Evolutionary conservation across 768 basidiomycete genomes (phyloP), one percentile per base, ranked within the genome.

Genomic region (Boletus barrowsii): DNA sequence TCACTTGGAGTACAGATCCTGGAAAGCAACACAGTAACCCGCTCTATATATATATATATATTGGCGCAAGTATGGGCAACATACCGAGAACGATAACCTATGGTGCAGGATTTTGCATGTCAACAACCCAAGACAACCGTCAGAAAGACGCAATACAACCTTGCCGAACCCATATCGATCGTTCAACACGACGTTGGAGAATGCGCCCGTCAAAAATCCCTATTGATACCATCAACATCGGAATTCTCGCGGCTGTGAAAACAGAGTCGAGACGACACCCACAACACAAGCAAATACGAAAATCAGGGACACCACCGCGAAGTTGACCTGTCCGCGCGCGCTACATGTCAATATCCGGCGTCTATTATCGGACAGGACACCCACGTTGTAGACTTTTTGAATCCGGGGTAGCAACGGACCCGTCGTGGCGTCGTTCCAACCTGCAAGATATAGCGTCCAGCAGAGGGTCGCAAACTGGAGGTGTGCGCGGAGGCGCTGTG

Each of bases 251-350:
- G 14, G 22, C n/a, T 30, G 29, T 7, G 6, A 33, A 33, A 5
- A 41, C 11, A 2, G 14, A 41, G 22, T 5, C 11, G 13, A 45
- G 40, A 29, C 3, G 40, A 37, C 24, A 70, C 73, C 22, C 42
- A 74, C 77, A 10, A 65, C 48, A 51, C 73, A 76, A n/a, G 72
- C 67, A 51, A 72, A 69, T 10, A 78, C 74, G 55, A 76, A 79
- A 8, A 78, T 64, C 15, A 79, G 51, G 24, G 78, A 78, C 4
- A 78, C 76, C 26, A 69, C 59, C 2, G 66, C 61, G 56, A 72
- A 78, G 20, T 71, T 68, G 42, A 77, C 62, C 76, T 75, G 48
- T 53, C 18, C 9, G 33, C 13, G 30, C 13, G 7, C 9, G 8
- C 6, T n/a, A 39, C 40, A 30, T 10, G 32, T 61, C 47, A 61